phyloP scores from a whole-genome alignment of 2,329 filamentous ascomycete genomes.

The Cytospora piceae region DNA sequence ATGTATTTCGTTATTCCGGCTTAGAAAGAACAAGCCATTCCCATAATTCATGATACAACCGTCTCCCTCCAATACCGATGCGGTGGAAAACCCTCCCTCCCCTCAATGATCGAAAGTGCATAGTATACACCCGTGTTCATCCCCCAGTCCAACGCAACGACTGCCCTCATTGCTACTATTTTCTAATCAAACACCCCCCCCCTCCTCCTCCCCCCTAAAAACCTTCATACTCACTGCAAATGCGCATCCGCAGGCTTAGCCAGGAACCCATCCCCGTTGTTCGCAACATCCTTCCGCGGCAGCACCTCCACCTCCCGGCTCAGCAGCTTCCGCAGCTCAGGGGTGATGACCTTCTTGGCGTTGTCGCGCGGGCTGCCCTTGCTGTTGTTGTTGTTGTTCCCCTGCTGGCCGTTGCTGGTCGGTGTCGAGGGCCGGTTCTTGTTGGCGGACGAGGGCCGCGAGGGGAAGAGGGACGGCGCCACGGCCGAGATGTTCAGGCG shows the following conservation, averaged over 20 bases:
- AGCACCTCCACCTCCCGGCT: conserved; percentile 53
- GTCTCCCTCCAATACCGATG: conserved; percentile 13
- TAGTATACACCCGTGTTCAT: background rate
- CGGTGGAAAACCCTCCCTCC: background rate
- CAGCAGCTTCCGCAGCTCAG: conserved; percentile 58
- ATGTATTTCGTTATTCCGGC: background rate
- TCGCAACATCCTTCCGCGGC: conserved; percentile 38
- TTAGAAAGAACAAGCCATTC: background rate
- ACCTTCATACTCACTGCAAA: background rate
- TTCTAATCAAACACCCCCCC: conserved; percentile 1
- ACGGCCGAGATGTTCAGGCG: conserved; percentile 35
- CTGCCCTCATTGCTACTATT: background rate
- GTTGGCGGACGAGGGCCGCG: background rate
- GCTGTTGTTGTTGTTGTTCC: conserved; percentile 28
- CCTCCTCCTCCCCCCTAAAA: background rate
- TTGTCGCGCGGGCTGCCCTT: conserved; percentile 29
- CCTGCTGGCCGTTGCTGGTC: conserved; percentile 15
- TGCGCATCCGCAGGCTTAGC: conserved; percentile 14
- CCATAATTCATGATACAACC: conserved; percentile 1
- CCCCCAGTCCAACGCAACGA: background rate
- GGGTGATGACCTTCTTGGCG: conserved; percentile 56
- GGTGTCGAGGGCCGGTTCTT: conserved; percentile 27
- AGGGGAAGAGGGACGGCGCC: conserved; percentile 1
- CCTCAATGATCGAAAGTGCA: background rate
- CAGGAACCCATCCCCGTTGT: conserved; percentile 34